These are phyloP conservation scores for Aspergillus sp. DNA, from an alignment of 2,329 filamentous ascomycete genomes.

Conservation along the genomic window DNA sequence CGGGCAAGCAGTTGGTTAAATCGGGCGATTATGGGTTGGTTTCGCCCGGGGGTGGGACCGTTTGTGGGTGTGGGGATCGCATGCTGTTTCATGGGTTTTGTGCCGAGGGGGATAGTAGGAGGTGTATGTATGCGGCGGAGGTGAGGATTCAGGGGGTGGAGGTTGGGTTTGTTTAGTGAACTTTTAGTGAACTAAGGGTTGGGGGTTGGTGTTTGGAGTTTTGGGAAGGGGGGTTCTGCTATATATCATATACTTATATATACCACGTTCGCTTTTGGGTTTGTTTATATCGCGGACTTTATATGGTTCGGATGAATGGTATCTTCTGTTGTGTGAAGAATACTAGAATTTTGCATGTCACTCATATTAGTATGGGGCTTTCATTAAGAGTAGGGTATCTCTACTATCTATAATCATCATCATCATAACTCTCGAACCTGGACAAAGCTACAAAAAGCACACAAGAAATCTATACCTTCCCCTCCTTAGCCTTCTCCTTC, in stretches of 20 bases:
- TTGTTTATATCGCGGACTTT: no score
- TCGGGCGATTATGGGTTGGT: constrained; percentile 33
- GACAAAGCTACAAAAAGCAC: background rate
- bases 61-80: constrained; percentile 32
- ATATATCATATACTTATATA: no score
- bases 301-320: no score
- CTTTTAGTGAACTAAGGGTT: no score
- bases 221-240: no score
- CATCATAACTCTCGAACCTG: background rate
- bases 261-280: no score
- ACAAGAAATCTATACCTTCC: background rate
- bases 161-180: constrained; percentile 14
- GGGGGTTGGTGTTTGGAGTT: no score
- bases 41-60: constrained; percentile 37
- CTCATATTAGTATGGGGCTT: background rate
- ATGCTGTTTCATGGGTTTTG: constrained; percentile 39
- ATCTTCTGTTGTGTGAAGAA: no score
- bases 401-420: constrained; percentile 1
- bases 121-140: constrained; percentile 36
- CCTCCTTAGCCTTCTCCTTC: constrained; percentile 3
- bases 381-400: constrained; percentile 8
- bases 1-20: constrained; percentile 35
- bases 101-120: constrained; percentile 12
- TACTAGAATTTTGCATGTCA: no score
- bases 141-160: constrained; percentile 23